A percentile compares a stretch with the other conserved stretches of the same genome.
These are phyloP conservation scores for Pestalotiopsis fici DNA, from an alignment of 2,329 filamentous ascomycete species.

Conservation along the genomic window DNA sequence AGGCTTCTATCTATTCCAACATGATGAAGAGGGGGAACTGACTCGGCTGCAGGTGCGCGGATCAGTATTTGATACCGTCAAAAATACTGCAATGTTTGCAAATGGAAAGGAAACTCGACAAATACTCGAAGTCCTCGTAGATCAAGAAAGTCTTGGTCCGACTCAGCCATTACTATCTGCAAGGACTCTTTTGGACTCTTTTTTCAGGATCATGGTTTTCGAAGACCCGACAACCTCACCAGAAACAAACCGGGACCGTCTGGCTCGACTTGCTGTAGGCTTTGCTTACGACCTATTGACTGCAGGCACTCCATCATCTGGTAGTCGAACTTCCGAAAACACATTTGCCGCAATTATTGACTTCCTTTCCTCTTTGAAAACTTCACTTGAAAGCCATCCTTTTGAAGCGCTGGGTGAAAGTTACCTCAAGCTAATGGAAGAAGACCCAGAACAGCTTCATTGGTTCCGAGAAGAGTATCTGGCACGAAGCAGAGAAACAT, in stretches of 20 bases:
- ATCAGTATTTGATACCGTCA: neutral
- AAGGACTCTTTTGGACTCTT: neutral
- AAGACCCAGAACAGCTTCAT: neutral
- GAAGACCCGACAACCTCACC: neutral
- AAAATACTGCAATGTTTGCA: neutral
- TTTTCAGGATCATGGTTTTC: neutral
- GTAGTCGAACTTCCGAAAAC: neutral
- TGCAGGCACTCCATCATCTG: neutral
- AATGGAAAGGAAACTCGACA: neutral
- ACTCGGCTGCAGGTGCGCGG: neutral
- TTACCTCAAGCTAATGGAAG: neutral
- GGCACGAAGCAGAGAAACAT: neutral
- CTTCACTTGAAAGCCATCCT: neutral
- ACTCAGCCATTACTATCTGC: neutral
- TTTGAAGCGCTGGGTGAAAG: neutral
- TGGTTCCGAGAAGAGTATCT: slow-evolving; percentile 1
- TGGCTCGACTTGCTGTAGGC: neutral
- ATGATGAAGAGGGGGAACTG: neutral
- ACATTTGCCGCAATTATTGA: neutral
- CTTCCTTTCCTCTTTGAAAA: neutral
- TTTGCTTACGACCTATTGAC: neutral
- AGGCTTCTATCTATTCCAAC: neutral
- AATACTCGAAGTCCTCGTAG: neutral
- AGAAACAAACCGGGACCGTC: neutral
- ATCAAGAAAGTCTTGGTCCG: neutral